Base-by-base conservation (phyloP, 371 early-diverging fungal species). In the Vavraia culicis region DNA sequence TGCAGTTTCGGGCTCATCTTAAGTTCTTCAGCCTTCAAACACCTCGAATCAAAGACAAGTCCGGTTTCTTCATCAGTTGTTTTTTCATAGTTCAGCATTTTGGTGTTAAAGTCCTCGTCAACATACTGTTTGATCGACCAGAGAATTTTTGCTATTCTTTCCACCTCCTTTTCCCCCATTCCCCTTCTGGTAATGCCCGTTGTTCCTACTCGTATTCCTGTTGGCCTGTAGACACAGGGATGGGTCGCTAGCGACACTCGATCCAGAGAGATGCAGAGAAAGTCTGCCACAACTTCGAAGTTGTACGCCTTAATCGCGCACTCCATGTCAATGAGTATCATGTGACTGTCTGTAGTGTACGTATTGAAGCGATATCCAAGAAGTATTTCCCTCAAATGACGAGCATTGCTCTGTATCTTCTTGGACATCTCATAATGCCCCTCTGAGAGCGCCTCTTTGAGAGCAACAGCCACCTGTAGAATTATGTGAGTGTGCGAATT, bases 401-500 rank as follows among this genome's bases (percentile, higher is more conserved):
- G 74, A 57, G 81, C 77, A 72, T 93, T 94, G 41, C 64, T 62
- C 50, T 85, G 63, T 0, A 90, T 88, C 67, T 86, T 83, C 41
- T 70, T 57, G 64, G 81, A 81, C 69, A 90, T 91, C 58, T 75
- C 76, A 66, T 78, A 79, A 75, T 83, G 93, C 54, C 80, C 77
- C 37, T 81, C 76, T 3, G 76, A 60, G 63, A 72, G 62, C 16
- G 81, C 88, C 72, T 90, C 87, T 69, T 88, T 82, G 49, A 96
- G 72, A 0, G 91, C 89, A 31, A 90, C 90, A 16, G 94, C 81
- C 49, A 91, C 71, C 11, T 90, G 91, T 20, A 85, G 75, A 54
- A 96, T 96, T 42, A 91, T 90, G 73, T 94, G 87, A 76, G 91
- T 93, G 74, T 94, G 94, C 21, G 96, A 93, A 3, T 93, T 94